phyloP scores from a whole-genome alignment of 2,329 filamentous ascomycete genomes.

The Gnomoniopsis smithogilvyi region DNA sequence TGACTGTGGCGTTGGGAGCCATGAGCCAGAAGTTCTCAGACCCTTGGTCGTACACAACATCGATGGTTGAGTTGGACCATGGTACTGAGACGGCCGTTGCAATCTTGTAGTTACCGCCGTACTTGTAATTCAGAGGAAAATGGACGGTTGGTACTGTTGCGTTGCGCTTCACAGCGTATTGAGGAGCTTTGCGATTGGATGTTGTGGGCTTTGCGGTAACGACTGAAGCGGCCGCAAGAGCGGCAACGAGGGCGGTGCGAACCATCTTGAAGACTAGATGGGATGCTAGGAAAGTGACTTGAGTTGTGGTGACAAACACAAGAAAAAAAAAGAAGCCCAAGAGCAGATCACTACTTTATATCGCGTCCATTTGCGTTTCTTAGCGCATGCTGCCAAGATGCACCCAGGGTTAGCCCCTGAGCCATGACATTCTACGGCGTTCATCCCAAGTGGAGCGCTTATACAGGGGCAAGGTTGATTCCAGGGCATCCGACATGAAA shows the following conservation, averaged over 20 bases:
- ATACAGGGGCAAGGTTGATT: too few relatives aligned
- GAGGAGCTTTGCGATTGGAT: neutral
- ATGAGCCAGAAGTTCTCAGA: conserved; percentile 24
- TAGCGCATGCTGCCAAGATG: neutral
- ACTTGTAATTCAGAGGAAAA: conserved; percentile 10
- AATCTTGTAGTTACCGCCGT: conserved; percentile 19
- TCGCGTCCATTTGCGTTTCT: neutral
- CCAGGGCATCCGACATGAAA: too few relatives aligned
- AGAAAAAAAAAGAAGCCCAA: neutral
- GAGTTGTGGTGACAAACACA: neutral
- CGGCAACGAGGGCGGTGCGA: neutral
- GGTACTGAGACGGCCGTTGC: conserved; percentile 22
- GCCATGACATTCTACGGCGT: neutral
- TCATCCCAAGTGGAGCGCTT: neutral
- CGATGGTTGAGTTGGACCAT: conserved; percentile 20
- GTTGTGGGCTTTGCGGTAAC: neutral
- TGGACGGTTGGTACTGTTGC: conserved; percentile 11
- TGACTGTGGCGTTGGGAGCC: conserved; percentile 16
- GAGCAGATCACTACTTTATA: neutral
- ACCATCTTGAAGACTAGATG: neutral
- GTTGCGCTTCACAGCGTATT: neutral
- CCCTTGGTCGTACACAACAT: conserved; percentile 24
- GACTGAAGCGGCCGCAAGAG: neutral
- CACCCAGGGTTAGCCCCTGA: neutral
- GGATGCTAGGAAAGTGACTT: neutral